Evolutionary conservation across 352 stramenopile genomes (phyloP), one percentile per base, ranked within the genome.

Genomic region (Blastocystis sp.): DNA sequence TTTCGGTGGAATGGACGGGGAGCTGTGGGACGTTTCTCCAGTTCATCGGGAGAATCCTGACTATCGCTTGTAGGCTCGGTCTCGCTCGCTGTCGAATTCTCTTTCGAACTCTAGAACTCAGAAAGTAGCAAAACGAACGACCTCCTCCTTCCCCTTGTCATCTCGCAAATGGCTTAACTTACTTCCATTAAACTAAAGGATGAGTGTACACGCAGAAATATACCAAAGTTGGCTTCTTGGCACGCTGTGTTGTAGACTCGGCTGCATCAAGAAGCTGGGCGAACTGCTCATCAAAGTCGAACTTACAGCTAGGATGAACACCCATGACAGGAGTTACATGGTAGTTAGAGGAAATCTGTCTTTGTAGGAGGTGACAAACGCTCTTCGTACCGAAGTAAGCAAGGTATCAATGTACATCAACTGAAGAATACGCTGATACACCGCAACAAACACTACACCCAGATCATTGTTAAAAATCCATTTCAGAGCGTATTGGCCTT

Each of bases 391-490:
- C 45, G 92, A 92, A 75, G 96, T 93, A 30, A 97, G 93, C 63
- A 97, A 91, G 81, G 97, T 94, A 39, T 96, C 94, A 41, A 96
- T 93, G 91, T 97, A 97, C 59, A 95, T 91, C 75, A 96, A 91
- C 90, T 96, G 93, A 70, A 97, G 90, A 66, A 96, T 95, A 90
- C 95, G 96, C 90, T 97, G 94, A 89, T 96, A 97, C 3, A 97
- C 94, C 63, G 96, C 94, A 54, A 96, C 95, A 75, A 97, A 96
- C 26, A 97, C 94, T 53, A 96, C 78, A 75, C 96, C 94, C 45
- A 95, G 91, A 90, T 96, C 96, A 92, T 97, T 97, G 91, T 95
- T 94, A 63, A 96, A 95, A 50, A 92, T 92, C 94, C 94, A 97
- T 79, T 96, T 94, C 92, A 97, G 94, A 47, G 92, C 92, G 92